These are phyloP conservation scores for Botrytis elliptica DNA, from an alignment of 2,329 filamentous ascomycete genomes.

Conservation along the genomic window DNA sequence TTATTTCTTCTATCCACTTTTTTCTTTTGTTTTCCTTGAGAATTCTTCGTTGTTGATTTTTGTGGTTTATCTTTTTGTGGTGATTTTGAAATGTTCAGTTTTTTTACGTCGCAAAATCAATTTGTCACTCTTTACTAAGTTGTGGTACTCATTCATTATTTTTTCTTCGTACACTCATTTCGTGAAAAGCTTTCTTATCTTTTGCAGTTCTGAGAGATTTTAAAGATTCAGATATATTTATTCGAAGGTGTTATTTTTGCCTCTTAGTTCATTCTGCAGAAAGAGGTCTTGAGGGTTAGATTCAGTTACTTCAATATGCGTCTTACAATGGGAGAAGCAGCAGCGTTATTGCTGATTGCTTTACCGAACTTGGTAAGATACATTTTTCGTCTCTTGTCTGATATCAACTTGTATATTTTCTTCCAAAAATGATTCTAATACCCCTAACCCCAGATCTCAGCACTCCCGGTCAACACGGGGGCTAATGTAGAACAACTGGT, in stretches of 20 bases:
- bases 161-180: neutral
- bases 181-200: neutral
- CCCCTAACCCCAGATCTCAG: neutral
- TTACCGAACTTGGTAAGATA: slow-evolving; percentile 7
- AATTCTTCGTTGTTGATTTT: neutral
- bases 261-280: neutral
- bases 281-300: neutral
- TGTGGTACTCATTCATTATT: neutral
- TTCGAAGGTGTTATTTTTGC: too few species aligned
- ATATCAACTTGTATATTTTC: too few species aligned
- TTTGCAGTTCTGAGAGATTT: neutral
- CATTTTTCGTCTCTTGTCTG: neutral
- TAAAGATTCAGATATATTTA: neutral
- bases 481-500: neutral
- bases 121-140: neutral
- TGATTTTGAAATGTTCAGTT: neutral
- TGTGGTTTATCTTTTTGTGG: neutral
- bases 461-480: neutral
- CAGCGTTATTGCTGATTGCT: slow-evolving; percentile 4
- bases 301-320: neutral
- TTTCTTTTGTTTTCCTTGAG: neutral
- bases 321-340: slow-evolving; percentile 1
- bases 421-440: neutral
- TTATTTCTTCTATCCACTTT: neutral
- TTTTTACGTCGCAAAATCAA: neutral